A percentile compares a stretch with the other conserved stretches of the same genome.
Conservation (phyloP, 2,329 filamentous ascomycete species). For the Alternaria conjuncta region DNA sequence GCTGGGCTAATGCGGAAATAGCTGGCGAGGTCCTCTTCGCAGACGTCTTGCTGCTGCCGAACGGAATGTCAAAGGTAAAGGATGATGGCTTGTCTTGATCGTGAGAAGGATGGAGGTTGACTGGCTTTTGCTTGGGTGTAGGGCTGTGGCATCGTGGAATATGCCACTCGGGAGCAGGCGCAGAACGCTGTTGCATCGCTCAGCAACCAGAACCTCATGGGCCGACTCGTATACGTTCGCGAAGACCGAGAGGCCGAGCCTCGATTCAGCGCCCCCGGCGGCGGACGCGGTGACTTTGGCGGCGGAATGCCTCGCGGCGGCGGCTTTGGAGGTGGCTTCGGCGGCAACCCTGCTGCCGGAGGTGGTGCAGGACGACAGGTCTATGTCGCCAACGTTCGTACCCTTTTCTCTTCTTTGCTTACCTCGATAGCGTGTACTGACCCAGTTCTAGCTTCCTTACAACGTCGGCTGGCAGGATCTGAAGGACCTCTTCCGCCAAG, state of each 20-base stretch:
- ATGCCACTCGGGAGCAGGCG: conserved; percentile 98
- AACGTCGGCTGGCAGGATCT: conserved; percentile 98
- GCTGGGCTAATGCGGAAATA: conserved; percentile 56
- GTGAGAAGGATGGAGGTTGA: conserved; percentile 95
- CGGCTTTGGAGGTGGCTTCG: conserved; percentile 54
- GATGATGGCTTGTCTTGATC: conserved; percentile 81
- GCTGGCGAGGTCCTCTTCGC: conserved; percentile 99
- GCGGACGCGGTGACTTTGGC: conserved; percentile 60
- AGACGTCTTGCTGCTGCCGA: conserved; percentile 98
- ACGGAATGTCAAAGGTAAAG: conserved; percentile 99
- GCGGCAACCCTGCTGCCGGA: conserved; percentile 63
- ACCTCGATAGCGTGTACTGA: conserved; percentile 40
- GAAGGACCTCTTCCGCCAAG: conserved; percentile 98
- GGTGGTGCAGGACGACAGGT: conserved; percentile 82
- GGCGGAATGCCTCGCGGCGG: conserved; percentile 48
- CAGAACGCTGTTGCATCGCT: conserved; percentile 96
- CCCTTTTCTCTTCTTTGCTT: conserved; percentile 37
- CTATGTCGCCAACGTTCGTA: conserved; percentile 97
- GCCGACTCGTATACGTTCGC: conserved; percentile 96
- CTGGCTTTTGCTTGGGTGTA: conserved; percentile 91
- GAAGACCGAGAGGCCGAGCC: conserved; percentile 99
- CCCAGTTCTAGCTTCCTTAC: conserved; percentile 79
- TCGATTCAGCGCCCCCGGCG: conserved; percentile 79
- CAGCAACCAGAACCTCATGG: conserved; percentile 99
- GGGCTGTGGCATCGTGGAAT: conserved; percentile 99